These are phyloP conservation scores for Striga hermonthica DNA, from an alignment of 305 asterid genomes.

Conservation along the genomic window DNA sequence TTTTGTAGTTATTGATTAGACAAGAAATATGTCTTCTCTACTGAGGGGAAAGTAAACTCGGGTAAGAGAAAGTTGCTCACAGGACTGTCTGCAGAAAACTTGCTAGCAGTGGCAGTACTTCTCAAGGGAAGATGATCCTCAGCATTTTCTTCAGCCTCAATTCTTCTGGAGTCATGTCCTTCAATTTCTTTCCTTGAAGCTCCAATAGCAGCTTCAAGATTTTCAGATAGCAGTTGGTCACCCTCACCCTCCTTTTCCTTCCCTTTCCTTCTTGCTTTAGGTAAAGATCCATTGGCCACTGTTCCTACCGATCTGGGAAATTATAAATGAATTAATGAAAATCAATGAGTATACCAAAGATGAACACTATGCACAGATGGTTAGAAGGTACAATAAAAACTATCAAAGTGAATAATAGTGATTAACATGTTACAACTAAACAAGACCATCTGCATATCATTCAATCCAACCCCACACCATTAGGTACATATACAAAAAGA, in stretches of 20 bases:
- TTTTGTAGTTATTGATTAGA: not conserved
- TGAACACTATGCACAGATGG: not conserved
- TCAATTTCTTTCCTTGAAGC: slow-evolving; percentile 43
- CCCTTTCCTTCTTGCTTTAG: slow-evolving; percentile 38
- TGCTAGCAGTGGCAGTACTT: slow-evolving; percentile 49
- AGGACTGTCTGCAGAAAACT: slow-evolving; percentile 66
- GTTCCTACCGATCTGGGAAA: slow-evolving; percentile 53
- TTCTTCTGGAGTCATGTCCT: slow-evolving; percentile 37
- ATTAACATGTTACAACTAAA: too few species aligned
- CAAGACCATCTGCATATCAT: too few species aligned
- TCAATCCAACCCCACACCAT: too few species aligned
- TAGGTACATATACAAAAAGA: too few species aligned
- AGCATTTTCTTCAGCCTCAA: slow-evolving; percentile 40
- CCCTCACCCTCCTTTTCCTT: slow-evolving; percentile 39
- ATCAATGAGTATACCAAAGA: slow-evolving; percentile 24
- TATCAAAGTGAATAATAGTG: slow-evolving; percentile 3
- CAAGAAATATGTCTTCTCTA: not conserved
- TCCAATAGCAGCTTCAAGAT: slow-evolving; percentile 35
- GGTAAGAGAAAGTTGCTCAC: slow-evolving; percentile 31
- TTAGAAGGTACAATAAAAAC: not conserved
- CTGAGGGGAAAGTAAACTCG: not conserved
- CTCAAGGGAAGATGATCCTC: slow-evolving; percentile 28
- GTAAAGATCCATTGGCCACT: slow-evolving; percentile 51
- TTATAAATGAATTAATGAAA: not conserved
- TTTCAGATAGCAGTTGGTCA: slow-evolving; percentile 37